Conservation (phyloP, 169 alveolate genomes). For the Eimeria praecox region DNA sequence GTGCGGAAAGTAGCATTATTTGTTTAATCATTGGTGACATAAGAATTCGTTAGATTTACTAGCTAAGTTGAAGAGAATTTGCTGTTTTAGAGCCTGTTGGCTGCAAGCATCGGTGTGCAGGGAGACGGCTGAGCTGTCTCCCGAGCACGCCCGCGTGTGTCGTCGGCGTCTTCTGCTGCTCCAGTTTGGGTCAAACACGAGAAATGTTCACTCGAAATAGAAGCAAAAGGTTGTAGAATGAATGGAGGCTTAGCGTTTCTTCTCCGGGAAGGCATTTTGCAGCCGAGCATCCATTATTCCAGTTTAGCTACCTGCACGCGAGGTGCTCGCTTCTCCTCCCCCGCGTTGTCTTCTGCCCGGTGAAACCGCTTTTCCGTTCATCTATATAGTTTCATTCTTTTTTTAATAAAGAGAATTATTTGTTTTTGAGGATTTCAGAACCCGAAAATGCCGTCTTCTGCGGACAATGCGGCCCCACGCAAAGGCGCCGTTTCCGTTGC, state of each 20-base stretch:
- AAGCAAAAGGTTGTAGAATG: background rate
- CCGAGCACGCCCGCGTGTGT: background rate
- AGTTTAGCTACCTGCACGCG: background rate
- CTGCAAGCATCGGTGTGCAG: constrained; percentile 52
- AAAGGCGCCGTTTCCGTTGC: constrained; percentile 39
- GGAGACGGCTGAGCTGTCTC: constrained; percentile 52
- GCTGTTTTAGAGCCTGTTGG: background rate
- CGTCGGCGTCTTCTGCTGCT: background rate
- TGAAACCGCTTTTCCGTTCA: too few species aligned
- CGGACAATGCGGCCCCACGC: background rate
- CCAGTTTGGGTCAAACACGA: background rate
- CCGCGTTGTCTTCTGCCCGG: background rate
- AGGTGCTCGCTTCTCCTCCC: background rate
- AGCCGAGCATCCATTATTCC: background rate
- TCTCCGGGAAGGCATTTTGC: background rate
- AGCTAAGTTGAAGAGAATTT: background rate
- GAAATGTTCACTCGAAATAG: background rate
- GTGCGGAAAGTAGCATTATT: background rate
- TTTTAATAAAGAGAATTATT: background rate
- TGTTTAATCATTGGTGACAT: background rate
- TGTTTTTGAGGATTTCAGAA: too few species aligned
- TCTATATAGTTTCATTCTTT: background rate
- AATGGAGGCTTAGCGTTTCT: background rate
- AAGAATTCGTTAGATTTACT: background rate
- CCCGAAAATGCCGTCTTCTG: constrained; percentile 30